phyloP scores from a whole-genome alignment of 805 yeast genomes.

The Candida stauntonica region DNA sequence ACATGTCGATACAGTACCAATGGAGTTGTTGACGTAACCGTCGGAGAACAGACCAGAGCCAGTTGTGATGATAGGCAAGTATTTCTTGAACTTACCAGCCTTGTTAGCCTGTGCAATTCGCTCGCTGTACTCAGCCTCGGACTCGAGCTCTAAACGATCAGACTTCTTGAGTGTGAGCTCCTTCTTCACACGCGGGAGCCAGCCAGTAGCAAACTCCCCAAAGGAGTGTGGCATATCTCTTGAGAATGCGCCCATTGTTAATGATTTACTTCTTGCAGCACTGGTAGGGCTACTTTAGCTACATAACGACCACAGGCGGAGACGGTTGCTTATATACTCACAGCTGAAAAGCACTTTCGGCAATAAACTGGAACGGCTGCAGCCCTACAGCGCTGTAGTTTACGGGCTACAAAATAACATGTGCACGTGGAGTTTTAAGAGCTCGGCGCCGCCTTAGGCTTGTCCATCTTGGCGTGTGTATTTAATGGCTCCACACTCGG shows the following conservation, averaged over 20 bases:
- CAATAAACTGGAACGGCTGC: no score
- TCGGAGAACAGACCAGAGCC: conserved; percentile 95
- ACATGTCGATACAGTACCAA: conserved; percentile 72
- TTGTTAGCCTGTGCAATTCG: conserved; percentile 17
- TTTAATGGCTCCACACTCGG: no score
- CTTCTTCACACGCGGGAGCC: conserved; percentile 37
- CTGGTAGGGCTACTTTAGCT: no score
- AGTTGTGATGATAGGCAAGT: conserved; percentile 72
- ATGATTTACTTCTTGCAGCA: no score
- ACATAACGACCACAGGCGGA: no score
- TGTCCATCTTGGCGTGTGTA: no score
- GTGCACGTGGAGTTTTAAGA: no score
- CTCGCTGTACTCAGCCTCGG: conserved; percentile 22
- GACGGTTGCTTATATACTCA: no score
- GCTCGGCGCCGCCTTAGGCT: no score
- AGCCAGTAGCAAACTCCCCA: conserved; percentile 35
- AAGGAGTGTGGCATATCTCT: conserved; percentile 49
- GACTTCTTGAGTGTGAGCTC: conserved; percentile 40
- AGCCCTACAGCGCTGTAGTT: no score
- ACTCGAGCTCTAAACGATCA: conserved; percentile 22
- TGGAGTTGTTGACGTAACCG: conserved; percentile 86
- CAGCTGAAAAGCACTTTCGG: no score
- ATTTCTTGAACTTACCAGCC: conserved; percentile 29
- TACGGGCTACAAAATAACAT: no score
- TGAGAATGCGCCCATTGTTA: conserved; percentile 9